phyloP scores from a whole-genome alignment of 2,329 filamentous ascomycete genomes.

The Aquanectria penicillioides region DNA sequence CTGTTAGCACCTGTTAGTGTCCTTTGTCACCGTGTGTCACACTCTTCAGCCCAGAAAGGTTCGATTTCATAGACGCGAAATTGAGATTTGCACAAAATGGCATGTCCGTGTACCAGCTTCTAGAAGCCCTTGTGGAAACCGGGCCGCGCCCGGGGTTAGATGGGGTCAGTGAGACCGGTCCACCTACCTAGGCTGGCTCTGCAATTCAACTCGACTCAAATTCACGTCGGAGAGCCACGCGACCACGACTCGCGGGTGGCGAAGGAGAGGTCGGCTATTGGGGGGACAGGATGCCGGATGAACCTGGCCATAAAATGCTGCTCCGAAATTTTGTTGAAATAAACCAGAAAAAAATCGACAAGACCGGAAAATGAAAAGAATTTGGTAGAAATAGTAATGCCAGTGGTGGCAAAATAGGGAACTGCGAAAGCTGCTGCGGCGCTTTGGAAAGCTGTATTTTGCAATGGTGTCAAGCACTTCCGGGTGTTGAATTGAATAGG shows the following conservation, averaged over 20 bases:
- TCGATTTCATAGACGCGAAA: slow-evolving; percentile 33
- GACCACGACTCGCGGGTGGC: slow-evolving; percentile 23
- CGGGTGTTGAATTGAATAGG: too few species aligned
- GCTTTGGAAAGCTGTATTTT: neutral
- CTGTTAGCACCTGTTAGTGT: slow-evolving; percentile 28
- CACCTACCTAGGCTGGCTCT: slow-evolving; percentile 22
- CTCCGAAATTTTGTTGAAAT: too few species aligned
- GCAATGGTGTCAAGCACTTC: neutral
- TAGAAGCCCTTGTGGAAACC: slow-evolving; percentile 43
- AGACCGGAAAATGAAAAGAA: too few species aligned
- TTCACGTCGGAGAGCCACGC: slow-evolving; percentile 35
- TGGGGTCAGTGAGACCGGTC: slow-evolving; percentile 16
- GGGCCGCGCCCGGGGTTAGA: slow-evolving; percentile 27
- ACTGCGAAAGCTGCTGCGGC: neutral
- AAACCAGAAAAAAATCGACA: too few species aligned
- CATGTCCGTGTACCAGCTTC: slow-evolving; percentile 34
- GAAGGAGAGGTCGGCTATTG: neutral
- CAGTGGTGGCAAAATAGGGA: neutral
- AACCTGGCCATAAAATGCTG: neutral
- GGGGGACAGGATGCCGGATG: slow-evolving; percentile 5
- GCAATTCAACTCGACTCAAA: slow-evolving; percentile 41
- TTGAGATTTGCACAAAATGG: slow-evolving; percentile 34
- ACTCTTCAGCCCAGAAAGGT: slow-evolving; percentile 18
- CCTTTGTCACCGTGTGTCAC: slow-evolving; percentile 28
- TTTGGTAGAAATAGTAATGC: neutral